Conservation (phyloP, 75 land plant genomes). For the Selaginella tamariscina region DNA sequence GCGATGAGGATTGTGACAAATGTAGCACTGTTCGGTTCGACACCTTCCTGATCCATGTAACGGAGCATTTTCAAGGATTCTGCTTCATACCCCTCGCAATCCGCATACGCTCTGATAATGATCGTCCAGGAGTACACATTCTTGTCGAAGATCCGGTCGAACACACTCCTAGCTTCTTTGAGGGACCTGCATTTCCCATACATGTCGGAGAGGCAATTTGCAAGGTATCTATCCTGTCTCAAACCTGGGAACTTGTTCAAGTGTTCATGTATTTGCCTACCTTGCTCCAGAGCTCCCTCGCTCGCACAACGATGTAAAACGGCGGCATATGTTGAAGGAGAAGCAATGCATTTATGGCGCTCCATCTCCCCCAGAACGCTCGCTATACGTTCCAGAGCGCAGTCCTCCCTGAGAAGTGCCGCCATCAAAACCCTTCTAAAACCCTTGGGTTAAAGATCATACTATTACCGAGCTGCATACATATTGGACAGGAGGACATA, state of each 20-base stretch:
- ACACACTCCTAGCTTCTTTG: background rate
- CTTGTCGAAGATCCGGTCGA: background rate
- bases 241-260: background rate
- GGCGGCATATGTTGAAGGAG: too few relatives aligned
- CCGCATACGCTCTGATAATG: background rate
- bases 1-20: background rate
- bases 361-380: too few relatives aligned
- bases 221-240: background rate
- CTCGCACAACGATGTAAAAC: too few relatives aligned
- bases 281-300: background rate
- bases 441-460: too few relatives aligned
- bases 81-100: background rate
- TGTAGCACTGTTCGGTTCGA: background rate
- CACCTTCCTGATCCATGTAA: background rate
- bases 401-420: too few relatives aligned
- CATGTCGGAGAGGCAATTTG: background rate
- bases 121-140: background rate
- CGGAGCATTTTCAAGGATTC: background rate
- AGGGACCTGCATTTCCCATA: slow-evolving; percentile 1
- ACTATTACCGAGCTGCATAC: background rate
- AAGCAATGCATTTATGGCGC: too few relatives aligned
- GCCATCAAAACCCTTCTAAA: too few relatives aligned
- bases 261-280: background rate
- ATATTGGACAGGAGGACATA: background rate
- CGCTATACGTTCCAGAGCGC: too few relatives aligned